Evolutionary conservation across 495 filamentous ascomycete species (phyloP).

Genomic region (Pseudevernia furfuracea): DNA sequence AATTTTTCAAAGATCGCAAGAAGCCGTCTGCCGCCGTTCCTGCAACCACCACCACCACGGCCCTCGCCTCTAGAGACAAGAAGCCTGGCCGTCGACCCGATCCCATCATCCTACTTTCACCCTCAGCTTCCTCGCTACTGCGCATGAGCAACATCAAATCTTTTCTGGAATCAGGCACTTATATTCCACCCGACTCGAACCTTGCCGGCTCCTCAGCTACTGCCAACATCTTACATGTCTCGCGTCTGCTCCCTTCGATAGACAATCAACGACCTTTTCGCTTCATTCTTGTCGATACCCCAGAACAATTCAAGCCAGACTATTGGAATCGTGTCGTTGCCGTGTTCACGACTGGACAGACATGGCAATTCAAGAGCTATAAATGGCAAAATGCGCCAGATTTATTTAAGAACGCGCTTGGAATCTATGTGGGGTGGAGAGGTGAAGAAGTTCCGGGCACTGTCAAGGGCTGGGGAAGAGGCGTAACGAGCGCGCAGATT

Average conservation of each 20-base stretch:
- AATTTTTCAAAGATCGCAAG: constrained; percentile 55
- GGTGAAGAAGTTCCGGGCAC: constrained; percentile 71
- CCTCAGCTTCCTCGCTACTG: constrained; percentile 95
- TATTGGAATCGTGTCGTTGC: constrained; percentile 96
- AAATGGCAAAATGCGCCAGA: constrained; percentile 88
- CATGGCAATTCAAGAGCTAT: constrained; percentile 98
- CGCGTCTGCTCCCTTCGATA: constrained; percentile 68
- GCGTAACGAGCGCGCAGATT: constrained; percentile 63
- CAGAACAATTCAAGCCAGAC: constrained; percentile 92
- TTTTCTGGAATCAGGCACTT: constrained; percentile 82
- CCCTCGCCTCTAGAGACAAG: constrained; percentile 38
- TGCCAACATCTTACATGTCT: constrained; percentile 74
- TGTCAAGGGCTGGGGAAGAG: constrained; percentile 77
- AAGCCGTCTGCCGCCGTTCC: constrained; percentile 35
- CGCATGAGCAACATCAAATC: constrained; percentile 94
- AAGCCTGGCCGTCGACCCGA: constrained; percentile 60
- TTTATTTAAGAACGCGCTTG: constrained; percentile 78
- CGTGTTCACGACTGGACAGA: constrained; percentile 95
- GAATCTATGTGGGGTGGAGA: constrained; percentile 85
- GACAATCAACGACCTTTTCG: constrained; percentile 65
- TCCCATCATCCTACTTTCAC: constrained; percentile 96
- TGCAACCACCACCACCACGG: constrained; percentile 34
- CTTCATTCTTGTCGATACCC: constrained; percentile 89
- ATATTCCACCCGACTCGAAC: constrained; percentile 66
- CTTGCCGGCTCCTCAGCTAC: constrained; percentile 48